Percentiles rank a stretch among this genome's conserved stretches.
Conservation (phyloP, 1,139 yeast genomes). For the Candida sp. region DNA sequence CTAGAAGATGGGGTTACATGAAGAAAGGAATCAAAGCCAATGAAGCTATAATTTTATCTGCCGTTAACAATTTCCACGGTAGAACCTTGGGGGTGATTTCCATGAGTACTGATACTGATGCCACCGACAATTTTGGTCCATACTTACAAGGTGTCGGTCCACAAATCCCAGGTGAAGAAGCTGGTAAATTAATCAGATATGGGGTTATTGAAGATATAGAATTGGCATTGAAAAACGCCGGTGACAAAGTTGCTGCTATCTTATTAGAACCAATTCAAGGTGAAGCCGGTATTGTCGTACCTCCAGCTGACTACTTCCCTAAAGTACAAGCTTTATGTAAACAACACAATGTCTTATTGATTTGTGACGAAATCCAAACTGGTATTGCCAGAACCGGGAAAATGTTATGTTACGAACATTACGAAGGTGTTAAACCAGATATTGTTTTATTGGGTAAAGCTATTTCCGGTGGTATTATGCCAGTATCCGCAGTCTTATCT, state of each 20-base stretch:
- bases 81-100: conserved; percentile 94
- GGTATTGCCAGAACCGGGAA: conserved; percentile 98
- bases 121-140: conserved; percentile 88
- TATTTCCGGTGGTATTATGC: conserved; percentile 91
- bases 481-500: conserved; percentile 88
- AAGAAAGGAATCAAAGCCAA: conserved; percentile 79
- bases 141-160: conserved; percentile 85
- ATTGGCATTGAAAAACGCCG: conserved; percentile 77
- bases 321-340: conserved; percentile 74
- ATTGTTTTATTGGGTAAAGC: conserved; percentile 90
- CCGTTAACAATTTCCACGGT: conserved; percentile 92
- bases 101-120: conserved; percentile 95
- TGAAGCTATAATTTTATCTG: conserved; percentile 86
- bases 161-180: conserved; percentile 59
- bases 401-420: conserved; percentile 88
- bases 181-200: conserved; percentile 59
- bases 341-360: conserved; percentile 79
- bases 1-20: conserved; percentile 96
- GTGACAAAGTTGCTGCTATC: conserved; percentile 89
- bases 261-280: conserved; percentile 97
- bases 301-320: conserved; percentile 77
- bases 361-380: conserved; percentile 97
- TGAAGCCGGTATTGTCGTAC: conserved; percentile 97
- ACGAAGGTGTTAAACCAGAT: conserved; percentile 77
- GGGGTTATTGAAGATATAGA: conserved; percentile 86